Base-by-base conservation (phyloP, 2,329 filamentous ascomycete genomes). In the Alternaria triticimaculans region DNA sequence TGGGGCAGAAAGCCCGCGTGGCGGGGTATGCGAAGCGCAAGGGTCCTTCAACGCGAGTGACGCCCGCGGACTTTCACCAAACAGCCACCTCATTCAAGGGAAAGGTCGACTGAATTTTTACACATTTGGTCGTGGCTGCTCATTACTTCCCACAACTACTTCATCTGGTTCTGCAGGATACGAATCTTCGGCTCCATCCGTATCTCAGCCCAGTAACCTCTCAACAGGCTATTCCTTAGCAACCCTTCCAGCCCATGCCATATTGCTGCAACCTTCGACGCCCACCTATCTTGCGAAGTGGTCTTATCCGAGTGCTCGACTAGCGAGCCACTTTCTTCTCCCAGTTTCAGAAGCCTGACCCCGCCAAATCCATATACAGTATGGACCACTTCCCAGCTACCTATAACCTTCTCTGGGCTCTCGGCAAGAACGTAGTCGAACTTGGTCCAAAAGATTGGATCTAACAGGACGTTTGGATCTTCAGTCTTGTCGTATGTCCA, bases 401-500 rank as follows among this genome's bases (percentile, higher is more conserved):
- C 84, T 50, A 87, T 85, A 26, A 82, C 70, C 64, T 79, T 76
- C 66, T 83, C 76, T 10, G 85, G 81, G 60, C 80, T 77, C 75
- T 90, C 88, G 1, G 85, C 81, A 23, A 90, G 76, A 3, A 84
- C 84, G 67, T 88, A 90, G 67, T 89, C 86, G 63, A 90, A 88
- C 6, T 80, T 76, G 1, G 81, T 75, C 88, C 88, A 90, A 73
- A 90, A 90, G 3, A 72, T 63, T 0, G 83, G 81, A 20, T 85
- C 80, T 2, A 84, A 78, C 33, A 88, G 82, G 3, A 72, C 67
- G 3, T 76, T 68, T 26, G 84, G 79, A 50, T 87, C 81, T 69
- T 87, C 87, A 0, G 87, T 87, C 72, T 89, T 90, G 73, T 89
- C 87, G 73, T 90, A 90, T 2, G 78, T 70, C 87, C 87, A 89